Conservation (phyloP, 176 grass and related monocot genomes). For the Phragmites australis region DNA sequence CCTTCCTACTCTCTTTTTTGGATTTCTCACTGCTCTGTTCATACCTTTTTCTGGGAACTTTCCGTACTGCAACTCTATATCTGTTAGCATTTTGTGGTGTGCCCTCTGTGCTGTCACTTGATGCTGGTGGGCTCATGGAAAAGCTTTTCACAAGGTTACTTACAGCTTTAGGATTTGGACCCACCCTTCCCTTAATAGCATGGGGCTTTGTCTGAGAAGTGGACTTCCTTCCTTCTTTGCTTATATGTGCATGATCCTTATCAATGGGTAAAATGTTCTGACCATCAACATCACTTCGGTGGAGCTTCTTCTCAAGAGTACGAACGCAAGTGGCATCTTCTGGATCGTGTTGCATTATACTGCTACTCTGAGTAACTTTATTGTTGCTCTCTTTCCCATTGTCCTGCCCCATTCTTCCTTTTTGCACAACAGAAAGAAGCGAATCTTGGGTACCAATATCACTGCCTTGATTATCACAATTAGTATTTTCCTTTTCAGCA, state of each 20-base stretch:
- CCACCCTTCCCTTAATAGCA: conserved; percentile 25
- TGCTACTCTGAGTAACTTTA: conserved; percentile 26
- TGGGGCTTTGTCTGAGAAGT: conserved; percentile 35
- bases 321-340: conserved; percentile 27
- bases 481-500: conserved; percentile 24
- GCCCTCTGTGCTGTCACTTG: conserved; percentile 62
- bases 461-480: conserved; percentile 12
- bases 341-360: conserved; percentile 20
- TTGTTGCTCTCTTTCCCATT: conserved; percentile 37
- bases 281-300: conserved; percentile 12
- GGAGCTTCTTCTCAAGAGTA: conserved; percentile 37
- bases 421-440: conserved; percentile 23
- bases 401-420: conserved; percentile 21
- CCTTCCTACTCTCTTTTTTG: conserved; percentile 34
- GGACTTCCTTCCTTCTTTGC: conserved; percentile 34
- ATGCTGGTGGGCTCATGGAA: conserved; percentile 38
- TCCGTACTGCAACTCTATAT: conserved; percentile 59
- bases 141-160: conserved; percentile 42
- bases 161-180: conserved; percentile 24
- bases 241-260: conserved; percentile 37
- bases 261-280: conserved; percentile 20
- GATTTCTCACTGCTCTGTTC: conserved; percentile 32
- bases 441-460: conserved; percentile 36
- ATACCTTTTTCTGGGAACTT: conserved; percentile 54
- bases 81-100: conserved; percentile 40